Evolutionary conservation across 1,284 basidiomycete genomes (phyloP), one percentile per base, ranked within the genome.

Genomic region (Cystobasidiaceae sp.): DNA sequence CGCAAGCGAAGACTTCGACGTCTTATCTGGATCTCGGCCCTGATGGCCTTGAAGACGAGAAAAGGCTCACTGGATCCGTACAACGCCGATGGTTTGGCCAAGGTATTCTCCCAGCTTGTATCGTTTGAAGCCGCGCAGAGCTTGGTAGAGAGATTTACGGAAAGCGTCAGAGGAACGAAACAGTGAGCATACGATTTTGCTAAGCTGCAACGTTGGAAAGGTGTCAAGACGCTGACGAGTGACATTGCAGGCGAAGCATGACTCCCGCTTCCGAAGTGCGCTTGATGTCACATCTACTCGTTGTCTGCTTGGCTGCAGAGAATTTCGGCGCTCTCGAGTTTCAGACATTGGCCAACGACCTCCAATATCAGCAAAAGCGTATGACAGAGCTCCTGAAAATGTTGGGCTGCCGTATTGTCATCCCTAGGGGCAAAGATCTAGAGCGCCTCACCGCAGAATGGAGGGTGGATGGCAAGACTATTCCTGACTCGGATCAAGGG

Each of bases 231-330:
- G 44, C n/a, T n/a, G n/a, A n/a, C n/a, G n/a, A 25, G 11, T 7
- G 13, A 13, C 21, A 25, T n/a, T 9, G 21, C 71, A 89, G 86
- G 66, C 78, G 82, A n/a, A 80, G 82, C 57, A 79, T 85, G 33
- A 94, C 92, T 1, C 81, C 85, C 3, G 81, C 83, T 61, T 86
- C 81, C 37, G 82, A 87, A 73, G 85, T 85, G 4, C 84, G 83
- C 71, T 79, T 94, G 1, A 77, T 91, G 49, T 84, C 87, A 1
- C 84, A 90, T 73, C 82, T 91, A 74, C 86, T 92, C 69, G 85
- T 88, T 0, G 78, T 93, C 0, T 89, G 86, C 73, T 82, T 94
- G 27, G 84, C 83, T 43, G 75, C 90, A 8, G 90, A 94, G 70
- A 82, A 39, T 2, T 64, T 34, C 43, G 48, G 17, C 39, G 33